Evolutionary conservation across 2,329 filamentous ascomycete genomes (phyloP).

Genomic region (Monosporascus sp.): DNA sequence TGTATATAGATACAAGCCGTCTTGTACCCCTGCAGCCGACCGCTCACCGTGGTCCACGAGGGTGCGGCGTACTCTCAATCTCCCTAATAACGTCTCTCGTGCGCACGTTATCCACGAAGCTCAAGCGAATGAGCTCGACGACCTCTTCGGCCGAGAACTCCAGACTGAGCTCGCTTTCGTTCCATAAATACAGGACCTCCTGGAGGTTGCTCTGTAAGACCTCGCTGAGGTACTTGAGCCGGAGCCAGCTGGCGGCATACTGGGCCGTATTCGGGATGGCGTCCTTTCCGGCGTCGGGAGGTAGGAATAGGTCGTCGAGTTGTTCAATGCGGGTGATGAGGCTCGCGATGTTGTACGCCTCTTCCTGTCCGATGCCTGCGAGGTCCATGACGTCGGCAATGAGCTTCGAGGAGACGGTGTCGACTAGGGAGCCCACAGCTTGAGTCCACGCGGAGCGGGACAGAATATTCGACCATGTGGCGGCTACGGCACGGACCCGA

Average conservation of each 20-base stretch:
- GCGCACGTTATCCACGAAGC: slow-evolving; percentile 58
- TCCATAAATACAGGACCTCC: slow-evolving; percentile 59
- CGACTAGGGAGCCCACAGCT: slow-evolving; percentile 54
- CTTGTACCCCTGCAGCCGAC: no score
- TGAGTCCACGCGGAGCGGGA: slow-evolving; percentile 58
- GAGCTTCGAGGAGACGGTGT: slow-evolving; percentile 54
- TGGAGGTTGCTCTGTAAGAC: slow-evolving; percentile 62
- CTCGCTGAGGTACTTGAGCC: slow-evolving; percentile 59
- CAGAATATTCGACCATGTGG: slow-evolving; percentile 53
- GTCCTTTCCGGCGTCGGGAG: slow-evolving; percentile 27
- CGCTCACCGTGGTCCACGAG: slow-evolving; percentile 15
- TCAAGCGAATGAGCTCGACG: slow-evolving; percentile 55
- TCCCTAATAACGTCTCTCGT: slow-evolving; percentile 54
- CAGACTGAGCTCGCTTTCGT: slow-evolving; percentile 59
- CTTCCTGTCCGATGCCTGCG: slow-evolving; percentile 55
- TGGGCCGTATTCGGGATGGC: slow-evolving; percentile 52
- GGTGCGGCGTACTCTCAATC: slow-evolving; percentile 48
- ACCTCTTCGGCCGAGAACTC: slow-evolving; percentile 59
- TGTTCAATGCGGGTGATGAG: slow-evolving; percentile 53
- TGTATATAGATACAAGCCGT: no score
- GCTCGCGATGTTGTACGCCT: slow-evolving; percentile 56
- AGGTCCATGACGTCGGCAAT: slow-evolving; percentile 59
- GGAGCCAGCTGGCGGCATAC: slow-evolving; percentile 57
- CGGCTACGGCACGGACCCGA: slow-evolving; percentile 49
- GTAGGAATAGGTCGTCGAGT: slow-evolving; percentile 56